These are phyloP conservation scores for Hypoxylon subgilvum DNA, from an alignment of 495 filamentous ascomycete species.

Conservation along the genomic window DNA sequence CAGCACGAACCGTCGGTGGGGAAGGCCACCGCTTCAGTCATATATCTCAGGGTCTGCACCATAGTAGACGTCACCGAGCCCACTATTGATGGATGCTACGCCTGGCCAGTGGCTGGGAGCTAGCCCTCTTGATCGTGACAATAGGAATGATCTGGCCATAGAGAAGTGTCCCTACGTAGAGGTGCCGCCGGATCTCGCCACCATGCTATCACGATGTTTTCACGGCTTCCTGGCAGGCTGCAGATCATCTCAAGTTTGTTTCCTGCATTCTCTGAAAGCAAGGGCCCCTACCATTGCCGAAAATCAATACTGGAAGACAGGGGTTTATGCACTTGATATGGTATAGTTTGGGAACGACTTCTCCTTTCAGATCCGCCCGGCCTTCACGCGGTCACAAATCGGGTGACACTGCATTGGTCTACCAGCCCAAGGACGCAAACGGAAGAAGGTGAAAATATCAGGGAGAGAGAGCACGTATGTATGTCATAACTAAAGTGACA, in stretches of 20 bases:
- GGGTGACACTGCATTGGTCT: conserved; percentile 25
- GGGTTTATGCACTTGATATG: conserved; percentile 1
- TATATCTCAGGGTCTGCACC: too few relatives aligned
- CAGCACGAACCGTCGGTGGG: too few relatives aligned
- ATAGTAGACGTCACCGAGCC: too few relatives aligned
- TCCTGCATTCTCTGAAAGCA: neutral
- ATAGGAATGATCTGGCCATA: too few relatives aligned
- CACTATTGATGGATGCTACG: too few relatives aligned
- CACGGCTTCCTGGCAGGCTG: conserved; percentile 12
- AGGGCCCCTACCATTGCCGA: neutral
- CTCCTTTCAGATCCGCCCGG: conserved; percentile 2
- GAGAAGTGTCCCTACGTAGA: too few relatives aligned
- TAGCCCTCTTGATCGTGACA: too few relatives aligned
- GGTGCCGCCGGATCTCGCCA: too few relatives aligned
- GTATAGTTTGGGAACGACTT: conserved; percentile 1
- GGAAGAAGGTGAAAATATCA: neutral
- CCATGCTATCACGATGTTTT: neutral
- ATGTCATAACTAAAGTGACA: conserved; percentile 25
- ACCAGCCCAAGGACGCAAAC: conserved; percentile 4
- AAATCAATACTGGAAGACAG: neutral
- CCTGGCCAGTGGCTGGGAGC: too few relatives aligned
- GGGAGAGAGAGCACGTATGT: neutral
- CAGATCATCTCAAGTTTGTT: conserved; percentile 10
- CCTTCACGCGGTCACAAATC: conserved; percentile 15
- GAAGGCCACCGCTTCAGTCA: too few relatives aligned